Conservation (phyloP, 2,329 filamentous ascomycete genomes). For the Diaporthe ampelina region DNA sequence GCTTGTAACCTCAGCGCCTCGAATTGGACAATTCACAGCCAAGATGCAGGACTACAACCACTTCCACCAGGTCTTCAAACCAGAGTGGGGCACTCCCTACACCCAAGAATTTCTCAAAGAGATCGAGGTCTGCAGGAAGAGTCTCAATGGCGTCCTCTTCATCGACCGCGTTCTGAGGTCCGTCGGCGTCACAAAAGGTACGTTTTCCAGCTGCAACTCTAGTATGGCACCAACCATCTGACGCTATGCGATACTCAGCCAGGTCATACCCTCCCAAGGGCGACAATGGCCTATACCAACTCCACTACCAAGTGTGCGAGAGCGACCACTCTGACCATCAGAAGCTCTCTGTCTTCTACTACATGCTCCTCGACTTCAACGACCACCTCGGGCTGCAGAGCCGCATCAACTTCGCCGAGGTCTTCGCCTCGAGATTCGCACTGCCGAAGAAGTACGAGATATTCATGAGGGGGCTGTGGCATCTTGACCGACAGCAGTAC, state of each 20-base stretch:
- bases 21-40: not conserved
- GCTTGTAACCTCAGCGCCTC: not conserved
- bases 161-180: constrained; percentile 82
- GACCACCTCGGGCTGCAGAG: constrained; percentile 56
- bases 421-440: constrained; percentile 73
- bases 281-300: constrained; percentile 74
- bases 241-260: constrained; percentile 50
- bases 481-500: constrained; percentile 81
- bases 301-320: constrained; percentile 79
- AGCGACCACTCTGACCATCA: constrained; percentile 77
- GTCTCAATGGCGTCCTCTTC: constrained; percentile 79
- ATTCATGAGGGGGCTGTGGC: constrained; percentile 87
- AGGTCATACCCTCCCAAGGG: constrained; percentile 82
- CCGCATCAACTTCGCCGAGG: constrained; percentile 63
- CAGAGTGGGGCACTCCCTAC: constrained; percentile 72
- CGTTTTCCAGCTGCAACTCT: constrained; percentile 36
- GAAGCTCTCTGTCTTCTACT: constrained; percentile 87
- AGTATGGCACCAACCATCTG: constrained; percentile 21
- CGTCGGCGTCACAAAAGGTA: constrained; percentile 78
- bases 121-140: constrained; percentile 77
- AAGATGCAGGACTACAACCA: constrained; percentile 75
- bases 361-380: constrained; percentile 83
- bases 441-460: constrained; percentile 83
- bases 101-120: constrained; percentile 71
- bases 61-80: constrained; percentile 77